Percentiles rank a stretch among this genome's conserved stretches.
These are phyloP conservation scores for Tetraselmis striata DNA, from an alignment of 139 green algal species.

Conservation along the genomic window DNA sequence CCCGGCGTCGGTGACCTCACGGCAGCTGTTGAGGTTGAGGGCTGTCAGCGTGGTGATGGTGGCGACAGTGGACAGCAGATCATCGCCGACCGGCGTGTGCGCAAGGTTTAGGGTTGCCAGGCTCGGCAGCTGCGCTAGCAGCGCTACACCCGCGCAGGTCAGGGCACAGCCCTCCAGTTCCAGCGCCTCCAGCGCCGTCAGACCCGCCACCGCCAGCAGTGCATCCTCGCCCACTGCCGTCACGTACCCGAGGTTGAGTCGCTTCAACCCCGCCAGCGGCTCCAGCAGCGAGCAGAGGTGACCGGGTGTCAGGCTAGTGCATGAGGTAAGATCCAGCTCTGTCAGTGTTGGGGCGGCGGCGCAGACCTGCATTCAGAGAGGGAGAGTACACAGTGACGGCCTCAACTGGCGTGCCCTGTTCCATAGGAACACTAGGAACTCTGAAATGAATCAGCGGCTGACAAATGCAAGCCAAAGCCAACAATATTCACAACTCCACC, in stretches of 20 bases:
- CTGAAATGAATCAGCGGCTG: too few relatives aligned
- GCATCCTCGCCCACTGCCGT: neutral
- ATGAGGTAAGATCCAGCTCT: neutral
- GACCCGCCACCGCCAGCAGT: neutral
- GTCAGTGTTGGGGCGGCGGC: neutral
- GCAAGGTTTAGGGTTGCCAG: neutral
- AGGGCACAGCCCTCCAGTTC: neutral
- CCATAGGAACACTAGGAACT: too few relatives aligned
- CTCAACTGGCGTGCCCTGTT: too few relatives aligned
- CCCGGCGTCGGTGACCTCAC: neutral
- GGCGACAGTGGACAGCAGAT: neutral
- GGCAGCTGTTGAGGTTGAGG: neutral
- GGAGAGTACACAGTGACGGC: too few relatives aligned
- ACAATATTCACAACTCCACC: too few relatives aligned
- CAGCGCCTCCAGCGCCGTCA: neutral
- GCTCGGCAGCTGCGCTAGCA: neutral
- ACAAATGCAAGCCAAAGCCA: too few relatives aligned
- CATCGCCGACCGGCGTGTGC: neutral
- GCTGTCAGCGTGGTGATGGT: neutral
- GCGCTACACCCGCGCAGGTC: neutral
- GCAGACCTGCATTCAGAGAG: too few relatives aligned
- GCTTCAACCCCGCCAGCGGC: neutral
- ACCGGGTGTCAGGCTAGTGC: neutral
- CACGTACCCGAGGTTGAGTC: neutral
- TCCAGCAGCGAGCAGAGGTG: neutral